These are phyloP conservation scores for Scolecobasidium constrictum DNA, from an alignment of 2,329 filamentous ascomycete genomes.

Conservation along the genomic window DNA sequence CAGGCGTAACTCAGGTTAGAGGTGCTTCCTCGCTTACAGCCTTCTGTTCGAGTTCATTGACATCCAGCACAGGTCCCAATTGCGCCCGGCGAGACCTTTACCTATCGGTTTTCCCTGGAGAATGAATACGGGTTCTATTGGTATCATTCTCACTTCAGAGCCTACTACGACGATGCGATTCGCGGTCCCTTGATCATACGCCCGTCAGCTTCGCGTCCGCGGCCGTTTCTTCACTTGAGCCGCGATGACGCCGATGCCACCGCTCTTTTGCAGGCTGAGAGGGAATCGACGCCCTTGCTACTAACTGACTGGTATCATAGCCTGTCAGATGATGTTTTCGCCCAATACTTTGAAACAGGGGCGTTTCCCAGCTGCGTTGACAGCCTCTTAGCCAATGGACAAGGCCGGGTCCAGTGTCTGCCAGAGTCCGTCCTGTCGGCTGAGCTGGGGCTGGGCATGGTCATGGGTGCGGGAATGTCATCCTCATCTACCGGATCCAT, in stretches of 20 bases:
- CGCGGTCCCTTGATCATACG: constrained; percentile 13
- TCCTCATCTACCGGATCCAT: too few relatives aligned
- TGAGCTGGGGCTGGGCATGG: too few relatives aligned
- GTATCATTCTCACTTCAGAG: constrained; percentile 14
- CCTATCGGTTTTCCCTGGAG: constrained; percentile 13
- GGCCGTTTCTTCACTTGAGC: constrained; percentile 12
- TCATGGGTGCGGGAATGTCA: too few relatives aligned
- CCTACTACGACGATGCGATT: constrained; percentile 13
- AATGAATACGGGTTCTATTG: constrained; percentile 13
- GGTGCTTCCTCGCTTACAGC: too few relatives aligned
- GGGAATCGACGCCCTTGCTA: constrained; percentile 10
- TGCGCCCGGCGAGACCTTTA: constrained; percentile 12
- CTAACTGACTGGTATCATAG: constrained; percentile 13
- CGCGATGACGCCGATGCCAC: constrained; percentile 9
- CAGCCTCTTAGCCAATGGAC: constrained; percentile 3
- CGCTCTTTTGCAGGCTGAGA: constrained; percentile 12
- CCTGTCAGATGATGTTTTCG: constrained; percentile 5
- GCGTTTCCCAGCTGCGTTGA: constrained; percentile 11
- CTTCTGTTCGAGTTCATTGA: too few relatives aligned
- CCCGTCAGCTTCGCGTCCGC: constrained; percentile 11
- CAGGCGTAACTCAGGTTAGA: constrained; percentile 13
- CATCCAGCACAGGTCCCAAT: too few relatives aligned
- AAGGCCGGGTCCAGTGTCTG: background rate
- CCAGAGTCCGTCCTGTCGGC: background rate
- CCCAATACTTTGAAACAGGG: constrained; percentile 12